phyloP scores from a whole-genome alignment of 352 stramenopile species.

The Elongisporangium anandrum region DNA sequence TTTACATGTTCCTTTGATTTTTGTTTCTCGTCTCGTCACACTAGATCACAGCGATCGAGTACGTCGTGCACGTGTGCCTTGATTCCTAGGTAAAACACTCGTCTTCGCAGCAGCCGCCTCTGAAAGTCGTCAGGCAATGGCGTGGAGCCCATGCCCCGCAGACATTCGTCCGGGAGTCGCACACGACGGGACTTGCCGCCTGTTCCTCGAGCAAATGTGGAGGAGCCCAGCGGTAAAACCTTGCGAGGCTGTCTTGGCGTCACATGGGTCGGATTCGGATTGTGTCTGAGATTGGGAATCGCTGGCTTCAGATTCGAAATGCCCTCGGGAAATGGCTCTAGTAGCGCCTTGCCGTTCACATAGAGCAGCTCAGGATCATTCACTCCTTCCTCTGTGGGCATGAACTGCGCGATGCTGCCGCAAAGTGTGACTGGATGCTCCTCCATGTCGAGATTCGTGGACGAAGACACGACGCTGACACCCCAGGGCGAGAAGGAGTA shows the following conservation, averaged over 20 bases:
- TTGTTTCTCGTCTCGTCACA: no score
- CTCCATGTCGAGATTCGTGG: constrained; percentile 47
- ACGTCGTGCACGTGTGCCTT: constrained; percentile 12
- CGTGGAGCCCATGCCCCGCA: constrained; percentile 30
- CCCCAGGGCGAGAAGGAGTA: constrained; percentile 73
- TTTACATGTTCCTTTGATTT: no score
- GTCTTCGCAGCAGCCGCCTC: constrained; percentile 21
- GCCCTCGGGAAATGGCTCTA: constrained; percentile 38
- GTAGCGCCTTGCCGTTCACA: constrained; percentile 48
- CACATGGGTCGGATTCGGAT: constrained; percentile 39
- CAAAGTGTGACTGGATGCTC: constrained; percentile 57
- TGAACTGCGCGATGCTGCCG: constrained; percentile 60
- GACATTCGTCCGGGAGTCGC: constrained; percentile 28
- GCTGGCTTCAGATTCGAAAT: constrained; percentile 23
- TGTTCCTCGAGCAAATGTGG: constrained; percentile 2
- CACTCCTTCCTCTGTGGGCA: constrained; percentile 18
- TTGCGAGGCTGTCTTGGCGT: constrained; percentile 32
- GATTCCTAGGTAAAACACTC: constrained; percentile 29
- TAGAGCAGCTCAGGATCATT: constrained; percentile 33
- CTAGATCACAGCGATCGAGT: constrained; percentile 4
- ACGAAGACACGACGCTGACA: constrained; percentile 39
- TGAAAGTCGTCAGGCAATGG: constrained; percentile 25
- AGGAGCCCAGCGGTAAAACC: constrained; percentile 2
- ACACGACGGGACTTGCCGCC: constrained; percentile 10
- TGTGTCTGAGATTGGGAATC: constrained; percentile 29